Evolutionary conservation across 1,139 yeast genomes (phyloP), one percentile per base, ranked within the genome.

Genomic region (Pichia inconspicua): DNA sequence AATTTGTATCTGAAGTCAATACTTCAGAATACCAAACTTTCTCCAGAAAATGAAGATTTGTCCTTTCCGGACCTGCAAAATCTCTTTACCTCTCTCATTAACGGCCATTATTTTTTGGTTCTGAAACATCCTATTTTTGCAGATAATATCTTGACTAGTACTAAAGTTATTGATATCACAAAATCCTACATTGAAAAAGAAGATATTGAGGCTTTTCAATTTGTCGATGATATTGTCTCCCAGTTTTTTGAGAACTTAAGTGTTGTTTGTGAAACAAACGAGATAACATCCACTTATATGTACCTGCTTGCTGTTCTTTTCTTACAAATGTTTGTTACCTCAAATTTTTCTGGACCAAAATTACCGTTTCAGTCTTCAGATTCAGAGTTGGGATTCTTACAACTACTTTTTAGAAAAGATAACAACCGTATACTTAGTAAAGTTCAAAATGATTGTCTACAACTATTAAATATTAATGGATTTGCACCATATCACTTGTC

Each of bases 321-420:
- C 5, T 68, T 88, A 37, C 89, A 88, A 59, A 63, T 77, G 1
- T 90, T 84, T 60, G 68, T 85, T 25, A 96, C 88, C 61, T 67
- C 77, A 47, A 90, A 90, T 62, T 86, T 75, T 62, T 87, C 96
- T 0, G 97, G 97, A 4, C 97, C 97, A 2, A 73, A 74, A 27
- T 61, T 80, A 0, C 71, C 72, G 0, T 60, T 69, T 37, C 66
- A 66, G 3, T 25, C 30, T 1, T 15, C 48, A 9, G 45, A 38
- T 10, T 46, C 41, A 5, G 43, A 48, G 11, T 22, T 63, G 3
- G 67, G 70, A 1, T 53, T 69, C 48, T 35, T 60, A 42, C 45
- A 42, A 12, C 19, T 32, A 12, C 42, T 55, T 11, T 46, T 51
- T 9, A 25, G 44, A 2, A 30, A 36, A 2, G 38, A 51, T 8